Evolutionary conservation across 1,139 yeast species (phyloP), one percentile per base, ranked within the genome.

Genomic region (Suhomyces atakaporum): DNA sequence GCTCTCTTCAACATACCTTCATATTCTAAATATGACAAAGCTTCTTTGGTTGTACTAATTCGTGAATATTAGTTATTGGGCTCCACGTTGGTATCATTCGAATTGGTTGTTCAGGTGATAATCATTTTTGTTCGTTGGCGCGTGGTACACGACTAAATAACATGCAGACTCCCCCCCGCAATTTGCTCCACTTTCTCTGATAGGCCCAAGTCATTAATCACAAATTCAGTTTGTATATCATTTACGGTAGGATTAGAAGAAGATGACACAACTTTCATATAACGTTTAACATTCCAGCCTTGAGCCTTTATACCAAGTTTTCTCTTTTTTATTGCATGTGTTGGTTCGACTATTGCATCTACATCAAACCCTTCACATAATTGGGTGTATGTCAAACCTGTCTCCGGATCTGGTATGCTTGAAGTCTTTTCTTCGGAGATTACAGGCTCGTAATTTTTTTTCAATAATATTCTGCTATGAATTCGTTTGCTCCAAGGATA

Each of bases 401-500:
- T 34, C 25, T 50, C 53, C 5, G 49, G 47, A 25, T 45, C 46
- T 9, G 7, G 1, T n/a, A 9, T 5, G 13, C 24, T 11, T 16
- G 33, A 19, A 16, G 9, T 23, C 7, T 36, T 37, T 8, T 27
- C 30, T 3, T 24, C 8, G 7, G 8, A 4, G 15, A 24, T 11
- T 4, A 5, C 7, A 12, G 73, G 73, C 27, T 50, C 51, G 41
- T 69, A 70, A 3, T 53, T 40, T 38, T 69, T 70, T 58, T 55
- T 53, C 11, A 70, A 43, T 39, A 68, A 45, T 4, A 70, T 54
- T 34, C 69, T 50, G 18, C 57, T 58, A 9, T 52, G 43, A 7
- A 68, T 52, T 14, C 66, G 53, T 34, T 60, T 62, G 12, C 64
- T 48, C 76, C 76, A 70, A 5, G 62, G 59, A 41, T 66, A 64